Evolutionary conservation across 1,284 basidiomycete species (phyloP), one percentile per base, ranked within the genome.

Genomic region (Wallemia ichthyophaga): DNA sequence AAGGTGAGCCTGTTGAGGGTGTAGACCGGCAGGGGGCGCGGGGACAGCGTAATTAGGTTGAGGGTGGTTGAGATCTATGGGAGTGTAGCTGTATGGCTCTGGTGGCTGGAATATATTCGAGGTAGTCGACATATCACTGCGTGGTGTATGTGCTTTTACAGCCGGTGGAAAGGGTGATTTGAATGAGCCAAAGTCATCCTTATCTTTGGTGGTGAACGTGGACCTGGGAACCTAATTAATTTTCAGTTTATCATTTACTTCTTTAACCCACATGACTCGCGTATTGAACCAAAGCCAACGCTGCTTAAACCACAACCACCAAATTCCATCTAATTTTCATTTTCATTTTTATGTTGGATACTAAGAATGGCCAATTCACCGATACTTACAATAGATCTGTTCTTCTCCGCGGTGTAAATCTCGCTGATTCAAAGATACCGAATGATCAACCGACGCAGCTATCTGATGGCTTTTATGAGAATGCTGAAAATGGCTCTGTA

Each of bases 381-480:
- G 37, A 48, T 48, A 15, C 11, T 3, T 5, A 15, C 37, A 15
- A 3, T 48, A 48, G 37, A 48, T 21, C n/a, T n/a, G n/a, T n/a
- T n/a, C n/a, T n/a, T n/a, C 74, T 98, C 0, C 80, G 92, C 53
- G 92, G 92, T 32, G 82, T 96, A 60, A 96, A 98, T 69, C 78
- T 96, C 59, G 88, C 86, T 1, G 81, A 83, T 0, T 78, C 80
- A 58, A 96, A 98, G 68, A 81, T 81, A 0, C 89, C 92, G 0
- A 68, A 79, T 0, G 78, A 74, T 48, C 75, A 78, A 61, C 85
- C 80, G 0, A 82, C 82, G 0, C 76, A 78, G 58, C 66, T 76
- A 21, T 73, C 81, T 0, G 76, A 88, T 0, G 79, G 75, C n/a
- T 91, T 95, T 68, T 96, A 89, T 89, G 82, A 88, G 60, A 72